A percentile compares a stretch with the other conserved stretches of the same genome.
Conservation (phyloP, 805 yeast genomes). For the Helenozyma rhizophorensis region DNA sequence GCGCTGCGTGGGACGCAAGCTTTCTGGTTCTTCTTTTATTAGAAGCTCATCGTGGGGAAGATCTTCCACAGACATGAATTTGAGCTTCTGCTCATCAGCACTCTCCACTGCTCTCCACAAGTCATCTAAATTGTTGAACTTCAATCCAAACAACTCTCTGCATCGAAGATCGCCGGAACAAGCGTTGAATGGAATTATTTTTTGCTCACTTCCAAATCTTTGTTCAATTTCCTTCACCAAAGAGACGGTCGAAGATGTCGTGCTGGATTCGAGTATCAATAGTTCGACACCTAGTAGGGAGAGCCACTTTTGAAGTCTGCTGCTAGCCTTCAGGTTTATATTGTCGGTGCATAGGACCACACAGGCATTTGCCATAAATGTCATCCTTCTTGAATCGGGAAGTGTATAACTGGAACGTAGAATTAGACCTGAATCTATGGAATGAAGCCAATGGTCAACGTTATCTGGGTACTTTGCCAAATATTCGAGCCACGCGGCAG, state of each 20-base stretch:
- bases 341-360: slow-evolving; percentile 6
- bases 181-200: too few species aligned
- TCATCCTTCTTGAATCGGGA: slow-evolving; percentile 13
- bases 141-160: too few species aligned
- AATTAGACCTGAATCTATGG: too few species aligned
- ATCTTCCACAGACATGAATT: neutral
- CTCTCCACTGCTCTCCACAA: slow-evolving; percentile 11
- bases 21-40: neutral
- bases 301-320: slow-evolving; percentile 12
- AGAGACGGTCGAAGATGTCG: neutral
- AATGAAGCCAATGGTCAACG: slow-evolving; percentile 21
- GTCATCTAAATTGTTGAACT: slow-evolving; percentile 3
- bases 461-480: slow-evolving; percentile 9
- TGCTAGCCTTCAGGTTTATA: slow-evolving; percentile 3
- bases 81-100: slow-evolving; percentile 2
- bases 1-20: slow-evolving; percentile 5
- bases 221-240: slow-evolving; percentile 2
- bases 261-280: neutral
- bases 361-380: slow-evolving; percentile 12
- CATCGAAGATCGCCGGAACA: too few species aligned
- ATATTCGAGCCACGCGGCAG: slow-evolving; percentile 20
- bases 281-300: too few species aligned
- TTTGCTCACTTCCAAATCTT: neutral
- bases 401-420: too few species aligned
- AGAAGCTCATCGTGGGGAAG: neutral